Evolutionary conservation across 371 early-diverging fungal species (phyloP), one percentile per base, ranked within the genome.

Genomic region (Lichtheimia corymbifera): DNA sequence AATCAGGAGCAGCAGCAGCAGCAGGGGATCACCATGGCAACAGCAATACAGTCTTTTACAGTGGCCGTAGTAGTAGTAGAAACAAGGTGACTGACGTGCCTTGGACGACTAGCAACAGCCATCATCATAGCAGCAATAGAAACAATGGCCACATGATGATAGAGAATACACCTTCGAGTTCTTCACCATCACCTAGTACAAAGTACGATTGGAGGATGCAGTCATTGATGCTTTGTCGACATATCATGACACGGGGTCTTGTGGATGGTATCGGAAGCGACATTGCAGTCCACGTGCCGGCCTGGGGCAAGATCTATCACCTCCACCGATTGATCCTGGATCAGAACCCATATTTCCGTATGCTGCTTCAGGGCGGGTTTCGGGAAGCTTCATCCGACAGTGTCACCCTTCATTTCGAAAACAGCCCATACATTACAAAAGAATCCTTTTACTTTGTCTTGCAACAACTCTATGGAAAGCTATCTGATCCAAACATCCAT

Each of bases 361-460:
- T 72, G 9, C 65, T 86, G 41, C 53, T 88, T 0, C 70, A 80
- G 25, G 88, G 86, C 20, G 74, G 76, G 0, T 88, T 85, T 69
- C 71, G 59, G 40, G 86, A 88, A 58, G 58, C 79, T 11, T 60
- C 68, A 12, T 62, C 68, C 2, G 68, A 73, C 44, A 30, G 30
- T 5, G 68, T 86, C 13, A 72, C 74, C 1, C 57, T 86, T 14
- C 65, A 75, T 50, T 83, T 90, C 64, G 84, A 85, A 52, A 82
- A 88, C 44, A 77, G 86, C 57, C 56, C 73, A 2, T 78, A 59
- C 53, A 79, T 90, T 12, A 83, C 81, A 2, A 64, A 70, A 22
- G 86, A 87, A 24, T 84, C 83, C 4, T 80, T 90, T 59, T 73
- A 79, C 44, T 73, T 84, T 45, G 84, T 85, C 7, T 63, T 90